phyloP scores from a whole-genome alignment of 2,329 filamentous ascomycete genomes.

The Sordariomycetes sp. region DNA sequence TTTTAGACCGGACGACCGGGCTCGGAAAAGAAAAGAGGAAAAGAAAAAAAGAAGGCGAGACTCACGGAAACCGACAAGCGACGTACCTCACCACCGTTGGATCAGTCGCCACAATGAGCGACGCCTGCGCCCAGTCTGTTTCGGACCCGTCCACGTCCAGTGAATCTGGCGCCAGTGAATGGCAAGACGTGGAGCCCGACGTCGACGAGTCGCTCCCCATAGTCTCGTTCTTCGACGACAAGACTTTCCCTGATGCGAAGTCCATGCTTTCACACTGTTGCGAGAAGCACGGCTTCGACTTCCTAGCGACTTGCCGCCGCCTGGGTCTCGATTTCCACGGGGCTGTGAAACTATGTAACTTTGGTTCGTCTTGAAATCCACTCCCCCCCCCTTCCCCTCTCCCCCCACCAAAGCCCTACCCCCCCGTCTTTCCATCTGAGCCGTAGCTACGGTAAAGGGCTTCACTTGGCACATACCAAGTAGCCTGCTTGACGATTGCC shows the following conservation, averaged over 20 bases:
- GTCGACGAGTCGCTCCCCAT: conserved; percentile 45
- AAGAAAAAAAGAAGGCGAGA: not conserved
- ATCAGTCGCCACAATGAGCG: not conserved
- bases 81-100: not conserved
- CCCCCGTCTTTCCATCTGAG: not conserved
- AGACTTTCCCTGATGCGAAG: conserved; percentile 48
- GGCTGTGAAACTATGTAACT: conserved; percentile 64
- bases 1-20: not conserved
- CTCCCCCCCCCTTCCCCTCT: not conserved
- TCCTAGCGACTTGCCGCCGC: conserved; percentile 42
- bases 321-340: conserved; percentile 59
- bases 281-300: conserved; percentile 52
- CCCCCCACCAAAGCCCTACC: not conserved
- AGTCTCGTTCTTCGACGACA: conserved; percentile 54
- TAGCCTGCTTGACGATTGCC: not conserved
- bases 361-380: conserved; percentile 21
- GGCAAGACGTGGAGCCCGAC: conserved; percentile 46
- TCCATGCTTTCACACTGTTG: conserved; percentile 59
- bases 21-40: not conserved
- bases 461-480: not conserved
- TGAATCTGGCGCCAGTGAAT: conserved; percentile 22
- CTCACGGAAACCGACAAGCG: not conserved
- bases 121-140: conserved; percentile 1
- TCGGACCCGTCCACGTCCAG: conserved; percentile 7
- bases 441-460: not conserved